These are phyloP conservation scores for Patellifolia procumbens DNA, from an alignment of 179 eudicot species.

Conservation along the genomic window DNA sequence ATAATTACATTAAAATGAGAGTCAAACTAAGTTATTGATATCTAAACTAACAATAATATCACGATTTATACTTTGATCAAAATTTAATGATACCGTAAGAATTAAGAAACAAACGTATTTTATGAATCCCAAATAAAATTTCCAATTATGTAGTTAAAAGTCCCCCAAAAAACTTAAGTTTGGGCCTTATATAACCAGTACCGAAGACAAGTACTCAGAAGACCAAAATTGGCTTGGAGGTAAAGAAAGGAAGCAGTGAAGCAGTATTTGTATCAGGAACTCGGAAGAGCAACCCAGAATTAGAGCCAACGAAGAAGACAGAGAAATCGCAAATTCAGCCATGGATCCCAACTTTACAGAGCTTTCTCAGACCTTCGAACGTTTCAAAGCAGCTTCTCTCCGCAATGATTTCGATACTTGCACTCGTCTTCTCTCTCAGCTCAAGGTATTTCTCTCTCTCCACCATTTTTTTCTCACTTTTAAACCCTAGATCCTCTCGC, in stretches of 20 bases:
- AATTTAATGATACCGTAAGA: too few species aligned
- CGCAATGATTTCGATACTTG: constrained; percentile 68
- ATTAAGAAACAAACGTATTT: too few species aligned
- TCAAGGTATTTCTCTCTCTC: constrained; percentile 51
- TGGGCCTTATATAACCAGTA: too few species aligned
- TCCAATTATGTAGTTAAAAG: too few species aligned
- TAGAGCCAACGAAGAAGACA: background rate
- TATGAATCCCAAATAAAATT: too few species aligned
- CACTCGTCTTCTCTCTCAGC: constrained; percentile 65
- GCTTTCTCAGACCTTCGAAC: constrained; percentile 63
- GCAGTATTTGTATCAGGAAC: background rate
- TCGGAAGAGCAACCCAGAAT: background rate
- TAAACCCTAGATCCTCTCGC: constrained; percentile 27
- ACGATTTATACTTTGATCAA: too few species aligned
- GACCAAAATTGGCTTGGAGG: constrained; percentile 8
- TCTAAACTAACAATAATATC: too few species aligned
- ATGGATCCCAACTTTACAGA: constrained; percentile 80
- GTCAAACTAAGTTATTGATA: too few species aligned
- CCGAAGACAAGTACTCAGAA: too few species aligned
- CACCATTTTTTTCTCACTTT: background rate
- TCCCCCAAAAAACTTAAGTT: too few species aligned
- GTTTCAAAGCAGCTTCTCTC: constrained; percentile 73
- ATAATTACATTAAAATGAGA: too few species aligned
- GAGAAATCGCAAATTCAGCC: background rate
- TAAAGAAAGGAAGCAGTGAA: constrained; percentile 8